Conservation (phyloP, 805 yeast genomes). For the Candida multigemmis region DNA sequence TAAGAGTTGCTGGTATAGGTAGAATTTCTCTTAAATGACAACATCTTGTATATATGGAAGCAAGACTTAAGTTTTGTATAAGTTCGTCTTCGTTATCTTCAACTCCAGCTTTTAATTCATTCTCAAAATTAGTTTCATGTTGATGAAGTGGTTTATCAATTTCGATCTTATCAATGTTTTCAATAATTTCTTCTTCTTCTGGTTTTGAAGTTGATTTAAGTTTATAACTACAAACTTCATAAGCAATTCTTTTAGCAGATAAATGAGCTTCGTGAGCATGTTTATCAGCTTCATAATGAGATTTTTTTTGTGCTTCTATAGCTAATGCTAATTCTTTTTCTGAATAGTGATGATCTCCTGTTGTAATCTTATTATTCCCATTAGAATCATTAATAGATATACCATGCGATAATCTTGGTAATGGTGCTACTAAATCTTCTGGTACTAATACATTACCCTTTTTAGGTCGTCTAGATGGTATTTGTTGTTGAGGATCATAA, state of each 20-base stretch:
- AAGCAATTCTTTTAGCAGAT: constrained; percentile 62
- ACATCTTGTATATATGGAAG: constrained; percentile 64
- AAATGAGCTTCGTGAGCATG: constrained; percentile 73
- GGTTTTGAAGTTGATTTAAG: constrained; percentile 2
- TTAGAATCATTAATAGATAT: constrained; percentile 39
- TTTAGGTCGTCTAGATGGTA: constrained; percentile 47
- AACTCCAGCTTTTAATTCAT: constrained; percentile 9
- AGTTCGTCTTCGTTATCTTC: constrained; percentile 8
- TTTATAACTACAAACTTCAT: constrained; percentile 48
- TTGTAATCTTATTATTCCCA: constrained; percentile 16
- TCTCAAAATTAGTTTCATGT: constrained; percentile 45
- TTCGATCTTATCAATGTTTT: constrained; percentile 19
- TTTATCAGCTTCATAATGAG: constrained; percentile 52
- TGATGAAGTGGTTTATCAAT: constrained; percentile 68
- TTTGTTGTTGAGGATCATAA: constrained; percentile 69
- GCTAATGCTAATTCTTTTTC: constrained; percentile 47
- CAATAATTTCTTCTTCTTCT: constrained; percentile 12
- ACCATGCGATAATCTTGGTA: constrained; percentile 60
- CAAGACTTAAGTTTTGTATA: constrained; percentile 27
- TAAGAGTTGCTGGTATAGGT: constrained; percentile 81
- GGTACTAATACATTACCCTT: constrained; percentile 49
- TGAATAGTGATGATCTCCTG: constrained; percentile 16
- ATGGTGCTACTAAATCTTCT: constrained; percentile 55
- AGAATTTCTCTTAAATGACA: constrained; percentile 87
- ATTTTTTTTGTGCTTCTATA: constrained; percentile 45